Conservation (phyloP, 2,329 filamentous ascomycete genomes). For the Emergomyces orientalis region DNA sequence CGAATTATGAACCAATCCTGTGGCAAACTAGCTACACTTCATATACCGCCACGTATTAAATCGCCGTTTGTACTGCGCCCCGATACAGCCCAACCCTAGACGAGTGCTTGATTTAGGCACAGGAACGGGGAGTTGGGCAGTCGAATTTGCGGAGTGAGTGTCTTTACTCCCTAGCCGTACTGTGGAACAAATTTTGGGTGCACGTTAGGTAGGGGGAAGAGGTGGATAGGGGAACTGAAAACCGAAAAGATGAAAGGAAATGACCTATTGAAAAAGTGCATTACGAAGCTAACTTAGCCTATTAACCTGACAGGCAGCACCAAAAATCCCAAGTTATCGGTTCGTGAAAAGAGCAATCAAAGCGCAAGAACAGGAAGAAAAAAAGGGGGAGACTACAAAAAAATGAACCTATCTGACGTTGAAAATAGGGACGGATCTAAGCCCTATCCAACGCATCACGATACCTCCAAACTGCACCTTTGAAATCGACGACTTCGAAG, state of each 20-base stretch:
- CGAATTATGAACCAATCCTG: neutral
- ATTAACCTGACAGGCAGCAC: constrained; percentile 5
- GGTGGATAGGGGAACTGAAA: neutral
- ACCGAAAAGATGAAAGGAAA: neutral
- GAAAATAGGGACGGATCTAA: constrained; percentile 12
- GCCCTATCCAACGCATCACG: constrained; percentile 12
- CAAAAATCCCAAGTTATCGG: constrained; percentile 11
- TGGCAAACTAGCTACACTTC: constrained; percentile 8
- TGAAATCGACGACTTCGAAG: constrained; percentile 24
- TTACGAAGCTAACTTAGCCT: neutral
- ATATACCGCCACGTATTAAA: constrained; percentile 11
- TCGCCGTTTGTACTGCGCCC: constrained; percentile 11
- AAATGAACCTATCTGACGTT: neutral
- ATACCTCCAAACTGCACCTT: constrained; percentile 22
- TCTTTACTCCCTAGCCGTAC: neutral
- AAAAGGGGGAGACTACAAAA: too few species aligned
- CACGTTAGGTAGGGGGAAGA: neutral
- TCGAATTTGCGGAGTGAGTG: constrained; percentile 16
- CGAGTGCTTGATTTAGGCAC: constrained; percentile 15
- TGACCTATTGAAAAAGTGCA: neutral
- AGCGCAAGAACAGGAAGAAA: neutral
- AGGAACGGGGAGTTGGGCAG: constrained; percentile 13
- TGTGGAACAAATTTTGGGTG: neutral
- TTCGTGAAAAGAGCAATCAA: constrained; percentile 4
- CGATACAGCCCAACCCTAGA: constrained; percentile 2